phyloP scores from a whole-genome alignment of 2,329 filamentous ascomycete genomes.

The Alternaria brassicae region DNA sequence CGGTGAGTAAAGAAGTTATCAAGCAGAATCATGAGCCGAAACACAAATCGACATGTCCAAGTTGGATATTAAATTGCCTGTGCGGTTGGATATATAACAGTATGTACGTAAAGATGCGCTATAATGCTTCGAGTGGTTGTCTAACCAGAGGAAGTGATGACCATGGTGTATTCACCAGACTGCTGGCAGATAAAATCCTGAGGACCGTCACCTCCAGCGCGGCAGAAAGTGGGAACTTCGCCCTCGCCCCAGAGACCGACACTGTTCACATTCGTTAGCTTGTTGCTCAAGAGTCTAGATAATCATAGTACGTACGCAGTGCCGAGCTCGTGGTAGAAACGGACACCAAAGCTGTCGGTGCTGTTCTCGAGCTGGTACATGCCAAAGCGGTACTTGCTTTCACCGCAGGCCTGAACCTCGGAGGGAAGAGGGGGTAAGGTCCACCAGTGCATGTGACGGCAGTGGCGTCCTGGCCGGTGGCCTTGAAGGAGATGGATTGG shows the following conservation, averaged over 20 bases:
- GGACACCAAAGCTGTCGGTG: constrained; percentile 12
- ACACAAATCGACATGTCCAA: background rate
- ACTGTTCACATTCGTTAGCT: background rate
- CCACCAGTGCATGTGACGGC: constrained; percentile 20
- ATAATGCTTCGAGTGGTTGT: background rate
- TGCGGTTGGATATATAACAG: background rate
- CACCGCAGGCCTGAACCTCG: constrained; percentile 22
- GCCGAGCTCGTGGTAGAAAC: constrained; percentile 27
- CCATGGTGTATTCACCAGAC: constrained; percentile 17
- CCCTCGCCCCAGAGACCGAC: constrained; percentile 11
- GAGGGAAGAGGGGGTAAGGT: constrained; percentile 22
- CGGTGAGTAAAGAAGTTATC: too few species aligned
- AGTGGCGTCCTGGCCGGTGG: constrained; percentile 25
- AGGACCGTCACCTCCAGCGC: constrained; percentile 26
- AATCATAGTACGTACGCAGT: background rate
- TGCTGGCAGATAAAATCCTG: constrained; percentile 31
- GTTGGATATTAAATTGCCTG: background rate
- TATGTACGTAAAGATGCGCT: background rate
- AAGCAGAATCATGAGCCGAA: too few species aligned
- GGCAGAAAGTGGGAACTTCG: constrained; percentile 28
- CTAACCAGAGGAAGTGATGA: constrained; percentile 13
- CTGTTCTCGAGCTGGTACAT: constrained; percentile 12
- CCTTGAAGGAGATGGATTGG: constrained; percentile 29
- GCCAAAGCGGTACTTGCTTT: constrained; percentile 28
- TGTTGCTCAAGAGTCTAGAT: background rate